Conservation (phyloP, 495 filamentous ascomycete species). For the Daldinia decipiens region DNA sequence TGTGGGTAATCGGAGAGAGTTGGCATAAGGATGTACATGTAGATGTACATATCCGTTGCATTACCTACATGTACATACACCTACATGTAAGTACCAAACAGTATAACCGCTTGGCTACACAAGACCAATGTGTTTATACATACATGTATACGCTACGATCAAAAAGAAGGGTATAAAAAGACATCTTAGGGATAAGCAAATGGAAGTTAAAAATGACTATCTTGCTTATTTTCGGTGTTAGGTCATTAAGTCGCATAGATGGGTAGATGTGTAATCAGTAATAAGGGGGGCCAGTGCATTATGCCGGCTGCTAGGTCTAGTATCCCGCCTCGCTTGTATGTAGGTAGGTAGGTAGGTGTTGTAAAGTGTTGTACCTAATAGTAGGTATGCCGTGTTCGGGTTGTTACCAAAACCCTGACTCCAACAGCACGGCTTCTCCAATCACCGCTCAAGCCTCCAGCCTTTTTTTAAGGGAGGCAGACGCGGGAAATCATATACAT, state of each 20-base stretch:
- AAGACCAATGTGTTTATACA: constrained; percentile 2
- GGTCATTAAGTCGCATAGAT: constrained; percentile 3
- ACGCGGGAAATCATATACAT: constrained; percentile 29
- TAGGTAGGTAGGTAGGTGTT: not conserved
- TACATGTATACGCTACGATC: not conserved
- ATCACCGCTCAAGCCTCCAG: constrained; percentile 17
- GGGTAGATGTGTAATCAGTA: not conserved
- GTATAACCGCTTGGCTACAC: constrained; percentile 30
- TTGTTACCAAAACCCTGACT: constrained; percentile 25
- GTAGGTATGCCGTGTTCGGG: too few species aligned
- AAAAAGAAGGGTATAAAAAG: not conserved
- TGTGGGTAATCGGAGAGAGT: not conserved
- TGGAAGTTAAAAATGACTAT: not conserved
- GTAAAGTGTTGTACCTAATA: not conserved
- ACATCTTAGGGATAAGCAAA: not conserved
- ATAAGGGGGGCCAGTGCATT: constrained; percentile 5
- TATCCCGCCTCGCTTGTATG: constrained; percentile 12
- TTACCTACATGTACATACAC: constrained; percentile 18
- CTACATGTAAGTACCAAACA: constrained; percentile 22
- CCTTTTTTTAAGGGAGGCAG: constrained; percentile 19
- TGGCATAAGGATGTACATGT: not conserved
- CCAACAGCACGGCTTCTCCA: constrained; percentile 22
- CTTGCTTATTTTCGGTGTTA: not conserved
- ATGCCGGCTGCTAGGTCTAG: constrained; percentile 12
- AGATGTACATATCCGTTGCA: constrained; percentile 20